Evolutionary conservation across 2,329 filamentous ascomycete species (phyloP).

Genomic region (Hymenoscyphus albidus): DNA sequence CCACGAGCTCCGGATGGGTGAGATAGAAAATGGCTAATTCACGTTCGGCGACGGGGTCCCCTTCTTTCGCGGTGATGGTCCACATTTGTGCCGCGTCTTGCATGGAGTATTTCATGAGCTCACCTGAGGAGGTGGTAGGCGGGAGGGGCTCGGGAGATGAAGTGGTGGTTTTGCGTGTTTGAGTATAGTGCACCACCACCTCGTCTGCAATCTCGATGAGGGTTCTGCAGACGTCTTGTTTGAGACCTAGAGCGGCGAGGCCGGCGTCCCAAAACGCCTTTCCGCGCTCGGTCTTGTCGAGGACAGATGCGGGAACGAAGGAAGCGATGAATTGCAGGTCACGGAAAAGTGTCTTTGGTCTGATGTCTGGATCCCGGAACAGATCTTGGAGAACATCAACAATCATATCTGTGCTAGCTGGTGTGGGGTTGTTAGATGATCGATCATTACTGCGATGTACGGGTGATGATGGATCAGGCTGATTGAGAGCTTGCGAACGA

Average conservation of each 20-base stretch:
- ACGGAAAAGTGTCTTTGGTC: constrained; percentile 77
- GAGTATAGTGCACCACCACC: constrained; percentile 64
- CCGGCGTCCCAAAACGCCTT: constrained; percentile 83
- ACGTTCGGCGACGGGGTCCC: constrained; percentile 80
- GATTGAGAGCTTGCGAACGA: constrained; percentile 53
- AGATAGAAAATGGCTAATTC: constrained; percentile 93
- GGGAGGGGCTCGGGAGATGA: constrained; percentile 15
- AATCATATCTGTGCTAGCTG: constrained; percentile 47
- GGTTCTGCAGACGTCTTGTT: constrained; percentile 74
- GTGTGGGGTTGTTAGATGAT: constrained; percentile 53
- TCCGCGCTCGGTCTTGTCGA: constrained; percentile 59
- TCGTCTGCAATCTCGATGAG: constrained; percentile 62
- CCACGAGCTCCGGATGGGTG: constrained; percentile 81
- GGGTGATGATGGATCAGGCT: constrained; percentile 58
- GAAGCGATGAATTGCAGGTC: constrained; percentile 73
- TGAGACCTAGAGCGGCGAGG: constrained; percentile 81
- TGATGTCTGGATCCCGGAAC: constrained; percentile 62
- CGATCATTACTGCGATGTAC: constrained; percentile 72
- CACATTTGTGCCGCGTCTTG: constrained; percentile 84
- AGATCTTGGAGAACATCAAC: constrained; percentile 63
- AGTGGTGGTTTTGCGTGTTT: constrained; percentile 48
- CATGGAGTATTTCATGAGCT: constrained; percentile 62
- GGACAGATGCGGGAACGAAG: constrained; percentile 56
- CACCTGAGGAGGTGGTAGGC: constrained; percentile 36
- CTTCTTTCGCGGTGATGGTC: constrained; percentile 91